Evolutionary conservation across 176 grass and related monocot genomes (phyloP), one percentile per base, ranked within the genome.

Genomic region (Aegilops speltoides): DNA sequence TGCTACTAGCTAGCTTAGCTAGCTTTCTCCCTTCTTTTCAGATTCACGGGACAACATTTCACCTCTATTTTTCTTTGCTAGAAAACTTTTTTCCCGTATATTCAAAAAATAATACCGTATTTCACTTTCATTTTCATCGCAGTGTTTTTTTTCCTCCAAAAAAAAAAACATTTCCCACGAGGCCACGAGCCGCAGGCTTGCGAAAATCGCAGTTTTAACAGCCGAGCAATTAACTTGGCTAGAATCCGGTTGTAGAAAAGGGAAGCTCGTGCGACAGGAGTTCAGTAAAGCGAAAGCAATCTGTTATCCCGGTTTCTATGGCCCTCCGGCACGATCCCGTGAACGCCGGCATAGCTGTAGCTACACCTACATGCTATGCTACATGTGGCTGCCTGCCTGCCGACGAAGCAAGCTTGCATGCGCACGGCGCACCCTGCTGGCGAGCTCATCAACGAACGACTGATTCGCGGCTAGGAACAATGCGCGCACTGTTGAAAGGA

Each of bases 321-420:
- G 66, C 33, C 57, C 24, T 45, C 32, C 26, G 28, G 79, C 32
- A 34, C 0, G 43, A n/a, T 26, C 76, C 81, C 89, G 89, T 84
- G 89, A 91, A 83, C 23, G 19, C 60, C 67, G 56, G 71, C 28
- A 20, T 80, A 63, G 66, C 73, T 76, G 6, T 14, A 52, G 56
- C 56, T 59, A 57, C 19, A 31, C 24, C 43, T 76, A 31, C 64
- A 14, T 46, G 43, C 41, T 43, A 31, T 52, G 14, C 73, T 31
- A 29, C 85, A 65, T 31, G 64, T 79, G 31, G 36, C 10, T 17
- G 16, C 15, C 26, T 70, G 52, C 48, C 57, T 45, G 71, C n/a
- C 71, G 12, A 45, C 41, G 14, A 33, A 67, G 16, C 43, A 23
- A 60, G 46, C 46, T 50, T 50, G 46, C 46, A 14, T 50, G 46